phyloP scores from a whole-genome alignment of 2,329 filamentous ascomycete genomes.

The Ophiostoma triangulosporum region DNA sequence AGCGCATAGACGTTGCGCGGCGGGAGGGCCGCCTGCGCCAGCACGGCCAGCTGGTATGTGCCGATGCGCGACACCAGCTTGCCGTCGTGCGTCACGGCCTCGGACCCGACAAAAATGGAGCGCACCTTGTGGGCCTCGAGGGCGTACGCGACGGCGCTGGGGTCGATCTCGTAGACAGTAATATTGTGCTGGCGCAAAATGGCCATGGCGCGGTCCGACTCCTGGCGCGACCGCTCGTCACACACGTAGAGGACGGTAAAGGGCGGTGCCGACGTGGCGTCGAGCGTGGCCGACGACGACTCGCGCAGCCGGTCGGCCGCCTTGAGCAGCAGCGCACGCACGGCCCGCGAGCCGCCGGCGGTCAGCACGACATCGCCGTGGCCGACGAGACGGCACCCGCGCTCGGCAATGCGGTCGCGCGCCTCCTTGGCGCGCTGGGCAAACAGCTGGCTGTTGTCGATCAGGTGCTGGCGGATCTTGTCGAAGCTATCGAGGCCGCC shows the following conservation, averaged over 20 bases:
- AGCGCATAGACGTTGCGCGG: conserved; percentile 69
- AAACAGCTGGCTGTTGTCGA: conserved; percentile 77
- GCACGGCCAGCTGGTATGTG: conserved; percentile 68
- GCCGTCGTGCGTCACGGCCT: conserved; percentile 88
- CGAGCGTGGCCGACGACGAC: background rate
- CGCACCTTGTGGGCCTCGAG: conserved; percentile 54
- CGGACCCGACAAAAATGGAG: conserved; percentile 53
- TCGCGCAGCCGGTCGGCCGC: conserved; percentile 49
- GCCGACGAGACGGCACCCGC: conserved; percentile 64
- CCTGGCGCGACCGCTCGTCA: conserved; percentile 35
- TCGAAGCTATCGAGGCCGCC: conserved; percentile 51
- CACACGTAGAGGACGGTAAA: conserved; percentile 78
- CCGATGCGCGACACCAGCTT: conserved; percentile 84
- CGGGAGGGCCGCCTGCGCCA: conserved; percentile 49
- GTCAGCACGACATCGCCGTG: conserved; percentile 77
- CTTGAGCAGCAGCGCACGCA: conserved; percentile 60
- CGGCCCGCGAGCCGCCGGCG: conserved; percentile 75
- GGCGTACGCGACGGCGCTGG: conserved; percentile 65
- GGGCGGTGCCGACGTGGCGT: conserved; percentile 22
- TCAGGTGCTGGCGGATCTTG: conserved; percentile 65
- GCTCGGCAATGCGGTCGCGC: conserved; percentile 66
- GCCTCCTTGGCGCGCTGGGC: conserved; percentile 76
- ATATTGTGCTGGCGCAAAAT: conserved; percentile 61
- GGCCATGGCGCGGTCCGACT: conserved; percentile 58
- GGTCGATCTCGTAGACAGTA: conserved; percentile 68